Evolutionary conservation across 2,329 filamentous ascomycete species (phyloP), one percentile per base, ranked within the genome.

Genomic region (Trichothecium roseum): DNA sequence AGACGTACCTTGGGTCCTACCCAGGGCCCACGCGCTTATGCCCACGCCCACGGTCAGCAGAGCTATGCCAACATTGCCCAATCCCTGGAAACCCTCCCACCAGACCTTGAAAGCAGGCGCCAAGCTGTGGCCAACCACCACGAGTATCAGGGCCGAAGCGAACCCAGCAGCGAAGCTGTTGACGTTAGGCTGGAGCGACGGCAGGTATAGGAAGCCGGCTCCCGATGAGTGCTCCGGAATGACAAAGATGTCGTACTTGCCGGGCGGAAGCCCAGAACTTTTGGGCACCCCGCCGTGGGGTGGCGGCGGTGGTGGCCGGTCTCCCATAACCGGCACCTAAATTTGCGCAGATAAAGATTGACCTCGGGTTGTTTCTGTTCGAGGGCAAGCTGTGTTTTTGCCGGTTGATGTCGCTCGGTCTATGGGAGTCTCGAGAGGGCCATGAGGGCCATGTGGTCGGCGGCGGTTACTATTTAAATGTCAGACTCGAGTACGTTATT

Each of bases 191-290:
- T 81, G 74, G 42, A 96, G 60, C 0, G 88, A 94, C 0, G 89
- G 89, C n/a, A 96, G 74, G 57, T 96, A 95, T 18, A 96, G 67
- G 59, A 95, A 95, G 24, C 89, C 89, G 1, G 79, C 77, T 36
- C 89, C 89, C 6, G 88, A 73, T 9, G 87, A 89, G 57, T 94
- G 87, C 32, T 88, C 85, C 7, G 89, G 89, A 51, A 96, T 88
- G 55, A 95, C 82, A 64, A 95, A 95, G 54, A 96, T 94, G 64
- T 96, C 89, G 60, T 94, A 96, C 55, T 91, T 93, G 37, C 89
- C 88, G 2, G 83, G 72, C 3, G 89, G 89, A 32, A 95, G 66
- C 38, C 83, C 81, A 13, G 67, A 58, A 27, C 74, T 69, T 56
- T 80, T 80, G 34, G 85, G 83, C 46, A 78, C 81, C 52, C 78